These are phyloP conservation scores for Trypanosoma conorhini DNA, from an alignment of 208 protist species.

Conservation along the genomic window DNA sequence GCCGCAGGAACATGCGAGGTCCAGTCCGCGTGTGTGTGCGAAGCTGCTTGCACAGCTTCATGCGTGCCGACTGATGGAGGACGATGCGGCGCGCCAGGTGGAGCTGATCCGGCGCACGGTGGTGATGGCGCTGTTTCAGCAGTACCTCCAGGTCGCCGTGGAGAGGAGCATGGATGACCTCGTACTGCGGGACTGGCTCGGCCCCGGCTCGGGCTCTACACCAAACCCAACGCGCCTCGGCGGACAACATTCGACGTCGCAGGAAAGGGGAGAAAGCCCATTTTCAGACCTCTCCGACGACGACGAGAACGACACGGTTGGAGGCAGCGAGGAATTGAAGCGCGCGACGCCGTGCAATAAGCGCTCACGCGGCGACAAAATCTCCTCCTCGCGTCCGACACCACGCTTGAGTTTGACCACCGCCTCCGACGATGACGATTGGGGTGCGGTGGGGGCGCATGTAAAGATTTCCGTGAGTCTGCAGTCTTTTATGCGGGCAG, in stretches of 20 bases:
- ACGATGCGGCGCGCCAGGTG: slow-evolving; percentile 43
- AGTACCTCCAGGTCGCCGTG: slow-evolving; percentile 53
- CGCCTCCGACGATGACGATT: neutral
- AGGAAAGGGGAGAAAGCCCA: neutral
- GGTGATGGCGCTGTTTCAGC: slow-evolving; percentile 49
- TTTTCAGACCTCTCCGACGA: neutral
- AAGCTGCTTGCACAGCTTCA: neutral
- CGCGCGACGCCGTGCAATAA: neutral
- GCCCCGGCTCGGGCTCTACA: neutral
- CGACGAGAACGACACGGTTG: neutral
- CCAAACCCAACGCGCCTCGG: neutral
- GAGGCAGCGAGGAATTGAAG: neutral
- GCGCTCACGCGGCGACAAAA: neutral
- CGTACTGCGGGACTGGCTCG: slow-evolving; percentile 51
- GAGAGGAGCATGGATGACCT: slow-evolving; percentile 43
- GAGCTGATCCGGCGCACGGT: slow-evolving; percentile 43
- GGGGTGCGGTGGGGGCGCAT: neutral
- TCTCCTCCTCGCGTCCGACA: neutral
- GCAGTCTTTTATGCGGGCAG: slow-evolving; percentile 51
- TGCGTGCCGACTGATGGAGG: slow-evolving; percentile 22
- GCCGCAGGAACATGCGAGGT: neutral
- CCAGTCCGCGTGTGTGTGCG: neutral
- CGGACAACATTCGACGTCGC: neutral
- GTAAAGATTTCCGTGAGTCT: slow-evolving; percentile 19
- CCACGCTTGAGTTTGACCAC: neutral